These are phyloP conservation scores for Berberis thunbergii DNA, from an alignment of 164 flowering plant species.

Conservation along the genomic window DNA sequence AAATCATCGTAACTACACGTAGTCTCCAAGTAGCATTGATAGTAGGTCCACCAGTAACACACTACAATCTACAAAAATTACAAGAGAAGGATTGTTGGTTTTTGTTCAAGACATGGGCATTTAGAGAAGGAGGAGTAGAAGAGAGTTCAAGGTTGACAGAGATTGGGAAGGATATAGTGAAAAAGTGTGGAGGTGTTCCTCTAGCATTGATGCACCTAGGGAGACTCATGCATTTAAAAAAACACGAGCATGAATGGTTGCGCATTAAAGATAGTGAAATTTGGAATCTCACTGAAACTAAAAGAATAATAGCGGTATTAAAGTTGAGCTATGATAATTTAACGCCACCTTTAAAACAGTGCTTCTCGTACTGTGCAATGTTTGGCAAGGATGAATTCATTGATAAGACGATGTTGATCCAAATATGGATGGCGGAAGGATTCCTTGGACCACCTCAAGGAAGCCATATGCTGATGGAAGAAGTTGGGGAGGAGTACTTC, in stretches of 20 bases:
- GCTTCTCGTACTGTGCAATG: conserved; percentile 5
- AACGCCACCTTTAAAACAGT: background rate
- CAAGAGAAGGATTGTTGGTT: conserved; percentile 3
- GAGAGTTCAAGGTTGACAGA: background rate
- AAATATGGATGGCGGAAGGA: conserved; percentile 8
- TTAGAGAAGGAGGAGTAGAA: conserved; percentile 1
- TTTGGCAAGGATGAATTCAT: conserved; percentile 2
- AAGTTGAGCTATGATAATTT: conserved; percentile 6
- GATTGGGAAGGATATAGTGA: conserved; percentile 4
- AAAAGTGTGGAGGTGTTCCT: conserved; percentile 6
- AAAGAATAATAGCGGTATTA: background rate
- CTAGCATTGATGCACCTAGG: background rate
- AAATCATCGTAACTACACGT: conserved; percentile 2
- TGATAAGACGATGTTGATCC: background rate
- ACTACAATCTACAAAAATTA: background rate
- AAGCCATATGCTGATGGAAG: background rate
- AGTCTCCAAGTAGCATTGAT: background rate
- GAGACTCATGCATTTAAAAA: background rate
- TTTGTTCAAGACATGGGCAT: conserved; percentile 3
- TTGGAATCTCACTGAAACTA: background rate
- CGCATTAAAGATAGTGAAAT: conserved; percentile 2
- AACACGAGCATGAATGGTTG: background rate
- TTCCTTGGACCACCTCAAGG: background rate
- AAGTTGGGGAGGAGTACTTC: conserved; percentile 2
- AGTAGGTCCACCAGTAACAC: background rate